A percentile compares a stretch with the other conserved stretches of the same genome.
Evolutionary conservation across 805 yeast genomes (phyloP).

Genomic region (Starmerella vitae): DNA sequence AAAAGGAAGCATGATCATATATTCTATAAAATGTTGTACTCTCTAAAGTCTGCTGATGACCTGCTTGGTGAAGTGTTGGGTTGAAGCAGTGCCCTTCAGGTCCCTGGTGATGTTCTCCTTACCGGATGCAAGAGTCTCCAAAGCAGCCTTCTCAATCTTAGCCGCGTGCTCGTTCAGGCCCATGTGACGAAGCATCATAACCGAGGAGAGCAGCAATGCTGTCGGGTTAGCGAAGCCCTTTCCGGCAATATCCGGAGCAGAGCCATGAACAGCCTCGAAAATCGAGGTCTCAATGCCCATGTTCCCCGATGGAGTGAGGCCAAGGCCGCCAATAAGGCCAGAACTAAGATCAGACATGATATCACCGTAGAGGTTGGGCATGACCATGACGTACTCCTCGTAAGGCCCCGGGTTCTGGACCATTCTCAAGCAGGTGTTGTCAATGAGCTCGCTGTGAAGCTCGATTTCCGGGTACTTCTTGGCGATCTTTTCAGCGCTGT

Average conservation of each 20-base stretch:
- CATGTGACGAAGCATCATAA: slow-evolving; percentile 99
- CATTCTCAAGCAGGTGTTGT: slow-evolving; percentile 84
- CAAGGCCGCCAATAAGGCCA: slow-evolving; percentile 96
- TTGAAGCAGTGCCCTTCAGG: slow-evolving; percentile 82
- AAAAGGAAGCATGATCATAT: background rate
- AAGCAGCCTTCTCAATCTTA: slow-evolving; percentile 76
- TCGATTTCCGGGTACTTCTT: slow-evolving; percentile 84
- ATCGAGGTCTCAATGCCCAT: slow-evolving; percentile 97
- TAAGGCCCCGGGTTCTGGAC: slow-evolving; percentile 81
- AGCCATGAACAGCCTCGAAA: slow-evolving; percentile 99
- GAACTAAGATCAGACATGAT: slow-evolving; percentile 95
- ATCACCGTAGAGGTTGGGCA: slow-evolving; percentile 99
- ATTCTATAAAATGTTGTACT: background rate
- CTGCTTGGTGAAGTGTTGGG: slow-evolving; percentile 80
- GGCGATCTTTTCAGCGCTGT: slow-evolving; percentile 78
- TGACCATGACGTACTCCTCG: slow-evolving; percentile 83
- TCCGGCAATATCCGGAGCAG: slow-evolving; percentile 99
- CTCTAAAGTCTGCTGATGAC: slow-evolving; percentile 48
- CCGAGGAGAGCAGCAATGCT: slow-evolving; percentile 85
- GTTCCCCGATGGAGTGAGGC: slow-evolving; percentile 97
- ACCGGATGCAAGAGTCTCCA: slow-evolving; percentile 83
- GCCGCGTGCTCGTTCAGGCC: slow-evolving; percentile 68
- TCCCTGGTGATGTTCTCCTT: slow-evolving; percentile 94
- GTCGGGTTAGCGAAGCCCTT: slow-evolving; percentile 99
- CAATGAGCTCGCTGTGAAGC: slow-evolving; percentile 76